phyloP scores from a whole-genome alignment of 768 basidiomycete species.

The Phlegmacium glaucopus region DNA sequence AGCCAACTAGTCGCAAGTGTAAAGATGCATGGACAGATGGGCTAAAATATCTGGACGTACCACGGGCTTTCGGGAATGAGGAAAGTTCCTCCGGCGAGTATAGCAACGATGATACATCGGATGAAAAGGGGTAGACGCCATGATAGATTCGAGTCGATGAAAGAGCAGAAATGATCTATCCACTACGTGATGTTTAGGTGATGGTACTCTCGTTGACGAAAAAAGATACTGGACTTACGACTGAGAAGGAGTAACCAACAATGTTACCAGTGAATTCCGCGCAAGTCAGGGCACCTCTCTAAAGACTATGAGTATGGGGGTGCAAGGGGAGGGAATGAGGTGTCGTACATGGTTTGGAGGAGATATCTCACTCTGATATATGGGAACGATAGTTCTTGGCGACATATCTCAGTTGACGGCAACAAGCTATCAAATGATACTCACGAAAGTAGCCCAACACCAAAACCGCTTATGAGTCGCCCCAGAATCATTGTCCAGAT shows the following conservation, averaged over 20 bases:
- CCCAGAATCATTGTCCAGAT: slow-evolving; percentile 82
- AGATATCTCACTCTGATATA: slow-evolving; percentile 94
- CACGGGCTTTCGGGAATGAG: slow-evolving; percentile 89
- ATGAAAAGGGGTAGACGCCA: slow-evolving; percentile 90
- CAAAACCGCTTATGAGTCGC: slow-evolving; percentile 79
- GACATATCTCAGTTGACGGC: too few relatives aligned
- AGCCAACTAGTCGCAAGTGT: slow-evolving; percentile 62
- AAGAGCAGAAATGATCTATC: slow-evolving; percentile 94
- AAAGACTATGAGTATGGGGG: slow-evolving; percentile 1
- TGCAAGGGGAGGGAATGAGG: not conserved
- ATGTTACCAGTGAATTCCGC: slow-evolving; percentile 96
- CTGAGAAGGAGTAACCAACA: slow-evolving; percentile 84
- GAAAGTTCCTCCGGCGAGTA: slow-evolving; percentile 76
- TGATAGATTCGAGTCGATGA: slow-evolving; percentile 77
- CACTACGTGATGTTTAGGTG: slow-evolving; percentile 46
- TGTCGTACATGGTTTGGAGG: slow-evolving; percentile 78
- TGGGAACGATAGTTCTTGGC: slow-evolving; percentile 82
- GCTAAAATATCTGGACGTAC: slow-evolving; percentile 29
- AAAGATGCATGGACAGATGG: slow-evolving; percentile 12
- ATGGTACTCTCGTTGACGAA: not conserved
- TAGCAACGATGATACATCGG: slow-evolving; percentile 81
- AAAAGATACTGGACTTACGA: slow-evolving; percentile 50
- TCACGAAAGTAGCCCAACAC: slow-evolving; percentile 86
- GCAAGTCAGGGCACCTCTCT: slow-evolving; percentile 89
- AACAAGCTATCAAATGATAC: slow-evolving; percentile 24